Evolutionary conservation across 2,329 filamentous ascomycete genomes (phyloP).

Genomic region (Lecanoromycetidae sp.): DNA sequence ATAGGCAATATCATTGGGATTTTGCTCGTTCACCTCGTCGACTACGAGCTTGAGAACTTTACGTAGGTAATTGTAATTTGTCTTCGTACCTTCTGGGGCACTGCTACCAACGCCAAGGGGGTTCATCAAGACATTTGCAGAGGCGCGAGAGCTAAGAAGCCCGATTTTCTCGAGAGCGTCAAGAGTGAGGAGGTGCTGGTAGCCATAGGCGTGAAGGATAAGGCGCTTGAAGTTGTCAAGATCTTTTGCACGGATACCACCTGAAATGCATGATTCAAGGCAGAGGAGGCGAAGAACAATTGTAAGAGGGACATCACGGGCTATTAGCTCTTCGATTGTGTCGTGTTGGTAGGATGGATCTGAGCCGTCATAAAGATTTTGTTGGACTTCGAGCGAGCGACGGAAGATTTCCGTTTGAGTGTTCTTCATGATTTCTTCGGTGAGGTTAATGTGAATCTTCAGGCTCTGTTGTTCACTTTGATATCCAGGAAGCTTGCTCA

Average conservation of each 20-base stretch:
- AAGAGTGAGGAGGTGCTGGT: slow-evolving; percentile 86
- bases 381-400: slow-evolving; percentile 80
- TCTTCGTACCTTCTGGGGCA: slow-evolving; percentile 52
- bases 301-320: slow-evolving; percentile 67
- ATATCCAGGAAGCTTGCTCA: slow-evolving; percentile 82
- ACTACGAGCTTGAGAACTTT: slow-evolving; percentile 81
- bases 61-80: slow-evolving; percentile 80
- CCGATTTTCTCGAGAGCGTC: slow-evolving; percentile 80
- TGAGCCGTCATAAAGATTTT: slow-evolving; percentile 81
- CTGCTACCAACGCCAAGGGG: slow-evolving; percentile 47
- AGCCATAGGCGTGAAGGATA: slow-evolving; percentile 84
- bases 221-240: slow-evolving; percentile 80
- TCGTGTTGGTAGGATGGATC: slow-evolving; percentile 85
- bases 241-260: slow-evolving; percentile 78
- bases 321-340: slow-evolving; percentile 86
- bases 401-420: slow-evolving; percentile 84
- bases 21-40: slow-evolving; percentile 90
- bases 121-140: slow-evolving; percentile 68
- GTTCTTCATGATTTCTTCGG: slow-evolving; percentile 89
- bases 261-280: slow-evolving; percentile 79
- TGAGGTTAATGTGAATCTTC: slow-evolving; percentile 82
- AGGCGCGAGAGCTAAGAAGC: slow-evolving; percentile 65
- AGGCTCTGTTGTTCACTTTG: slow-evolving; percentile 87
- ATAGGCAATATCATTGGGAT: slow-evolving; percentile 91
- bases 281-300: slow-evolving; percentile 76